Base-by-base conservation (phyloP, 2,329 filamentous ascomycete species). In the Septoria linicola region DNA sequence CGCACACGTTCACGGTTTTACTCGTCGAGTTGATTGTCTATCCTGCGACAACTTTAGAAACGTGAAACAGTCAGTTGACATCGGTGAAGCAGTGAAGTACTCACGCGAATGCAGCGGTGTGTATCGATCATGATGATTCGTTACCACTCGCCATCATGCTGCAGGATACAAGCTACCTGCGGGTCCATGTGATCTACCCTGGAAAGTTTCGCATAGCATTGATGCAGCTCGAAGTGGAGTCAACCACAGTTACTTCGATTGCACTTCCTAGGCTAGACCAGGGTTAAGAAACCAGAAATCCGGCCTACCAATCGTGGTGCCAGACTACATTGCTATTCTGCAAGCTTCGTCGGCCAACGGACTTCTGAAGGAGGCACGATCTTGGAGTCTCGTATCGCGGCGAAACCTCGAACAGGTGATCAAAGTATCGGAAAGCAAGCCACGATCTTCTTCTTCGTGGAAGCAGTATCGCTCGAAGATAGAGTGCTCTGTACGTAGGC, bases 331-430 rank as follows among this genome's bases (percentile, higher is more conserved):
- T 16, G 30, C 46, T 27, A 42, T 40, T 17, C 17, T 39, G 36
- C 36, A 16, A 21, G 6, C 36, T 39, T 16, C 45, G 20, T 44
- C 37, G 30, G 36, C n/a, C n/a, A n/a, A n/a, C n/a, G n/a, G n/a
- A n/a, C n/a, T n/a, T n/a, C n/a, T n/a, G n/a, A n/a, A n/a, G n/a
- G 46, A 48, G 44, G 46, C 55, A 49, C 55, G 41, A 45, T 40
- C 49, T 53, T 45, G 53, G 48, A 57, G 51, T 49, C 45, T 54
- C 47, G 46, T 31, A 49, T 53, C 35, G 35, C 36, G 37, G 44
- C 21, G 55, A 55, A 49, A 58, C 52, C 50, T 23, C 32, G 49
- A 17, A 32, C 41, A 31, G 48, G 44, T 48, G 40, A 42, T 42
- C 32, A 39, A 41, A 43, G 36, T 40, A 49, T 51, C 48, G 49